Base-by-base conservation (phyloP, 2,329 filamentous ascomycete genomes). In the Pyrenochaeta sp. region DNA sequence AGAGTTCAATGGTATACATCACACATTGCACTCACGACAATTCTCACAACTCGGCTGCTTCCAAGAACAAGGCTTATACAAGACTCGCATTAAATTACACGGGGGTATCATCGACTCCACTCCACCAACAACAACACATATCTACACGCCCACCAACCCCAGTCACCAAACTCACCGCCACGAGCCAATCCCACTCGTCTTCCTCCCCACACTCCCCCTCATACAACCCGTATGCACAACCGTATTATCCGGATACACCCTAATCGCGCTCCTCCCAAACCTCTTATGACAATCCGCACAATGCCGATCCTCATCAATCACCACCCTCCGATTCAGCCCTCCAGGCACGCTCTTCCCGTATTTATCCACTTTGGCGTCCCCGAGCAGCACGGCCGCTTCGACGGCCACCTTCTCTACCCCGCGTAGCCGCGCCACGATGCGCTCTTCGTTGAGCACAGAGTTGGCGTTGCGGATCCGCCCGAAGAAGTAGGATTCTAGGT, bases 221-320 rank as follows among this genome's bases (percentile, higher is more conserved):
- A 74, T 68, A 64, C 77, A 79, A 3, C 77, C 77, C 44, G 74
- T 77, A 61, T 80, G 77, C 45, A 78, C 75, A 14, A 78, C 77
- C 34, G 69, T 67, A 29, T 73, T 70, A 58, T 96, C 89, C 6
- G 92, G 90, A 72, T 94, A 81, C 9, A 96, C 92, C 27, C 92
- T 87, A 47, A 97, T 88, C 13, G 96, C 94, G 69, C 89, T 96
- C 1, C 90, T 88, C 1, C 92, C 93, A 54, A 99, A 82, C 55
- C 94, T 80, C 78, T 96, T 97, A 71, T 96, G 88, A 68, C 94
- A 99, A 11, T 96, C 89, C 9, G 88, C 86, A 68, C 94, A 99
- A 41, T 96, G 87, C 37, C 90, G 80, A 65, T 97, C 93, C 61
- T 99, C 93, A 7, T 82, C 84, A 37, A 99, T 85, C 14, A 90